Conservation (phyloP, 169 alveolate species). For the Cryptosporidium muris region DNA sequence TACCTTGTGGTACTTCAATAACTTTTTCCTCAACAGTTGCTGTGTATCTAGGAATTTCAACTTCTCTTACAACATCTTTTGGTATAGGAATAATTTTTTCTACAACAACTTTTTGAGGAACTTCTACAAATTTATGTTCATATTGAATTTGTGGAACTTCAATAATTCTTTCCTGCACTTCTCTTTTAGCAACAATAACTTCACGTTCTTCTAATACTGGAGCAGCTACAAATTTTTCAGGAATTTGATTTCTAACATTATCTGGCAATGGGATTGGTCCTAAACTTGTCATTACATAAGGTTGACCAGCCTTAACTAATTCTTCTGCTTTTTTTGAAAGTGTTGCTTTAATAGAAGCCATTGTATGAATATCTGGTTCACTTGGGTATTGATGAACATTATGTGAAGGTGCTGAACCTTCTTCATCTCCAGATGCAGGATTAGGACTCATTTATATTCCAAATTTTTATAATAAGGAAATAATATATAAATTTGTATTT, state of each 20-base stretch:
- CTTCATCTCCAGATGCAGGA: constrained; percentile 59
- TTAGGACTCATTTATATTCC: constrained; percentile 19
- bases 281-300: constrained; percentile 85
- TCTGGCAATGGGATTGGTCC: constrained; percentile 86
- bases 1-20: constrained; percentile 86
- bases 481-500: background rate
- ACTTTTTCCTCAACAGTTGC: constrained; percentile 86
- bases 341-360: constrained; percentile 71
- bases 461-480: background rate
- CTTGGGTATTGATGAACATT: constrained; percentile 61
- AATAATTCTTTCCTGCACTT: constrained; percentile 82
- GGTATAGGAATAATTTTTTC: constrained; percentile 81
- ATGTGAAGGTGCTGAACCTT: constrained; percentile 41
- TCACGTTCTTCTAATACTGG: constrained; percentile 85
- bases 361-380: constrained; percentile 69
- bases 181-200: constrained; percentile 83
- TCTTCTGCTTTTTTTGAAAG: constrained; percentile 71
- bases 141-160: constrained; percentile 86
- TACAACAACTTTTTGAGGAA: constrained; percentile 77
- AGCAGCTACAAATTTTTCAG: constrained; percentile 85
- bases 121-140: constrained; percentile 83
- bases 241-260: constrained; percentile 81
- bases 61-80: constrained; percentile 81
- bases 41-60: constrained; percentile 81
- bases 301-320: constrained; percentile 72